phyloP scores from a whole-genome alignment of 805 yeast species.

The Cyberlindnera veronae region DNA sequence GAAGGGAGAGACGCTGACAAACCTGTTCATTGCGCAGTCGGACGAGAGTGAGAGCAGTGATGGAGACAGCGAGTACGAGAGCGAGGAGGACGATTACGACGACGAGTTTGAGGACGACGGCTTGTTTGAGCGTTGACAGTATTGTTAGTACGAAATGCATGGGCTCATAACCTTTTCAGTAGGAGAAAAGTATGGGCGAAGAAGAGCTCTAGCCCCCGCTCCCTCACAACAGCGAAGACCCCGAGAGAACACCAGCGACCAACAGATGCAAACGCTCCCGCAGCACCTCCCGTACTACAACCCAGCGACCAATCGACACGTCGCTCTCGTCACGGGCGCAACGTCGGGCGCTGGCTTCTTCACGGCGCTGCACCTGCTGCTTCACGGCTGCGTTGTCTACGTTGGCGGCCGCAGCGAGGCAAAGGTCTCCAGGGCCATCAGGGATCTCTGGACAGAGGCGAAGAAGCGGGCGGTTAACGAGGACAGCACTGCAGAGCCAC shows the following conservation, averaged over 20 bases:
- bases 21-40: constrained; percentile 28
- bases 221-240: too few species aligned
- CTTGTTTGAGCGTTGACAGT: constrained; percentile 46
- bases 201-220: too few species aligned
- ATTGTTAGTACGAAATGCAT: too few species aligned
- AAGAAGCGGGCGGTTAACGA: constrained; percentile 16
- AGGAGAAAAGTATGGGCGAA: too few species aligned
- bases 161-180: background rate
- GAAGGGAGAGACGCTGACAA: constrained; percentile 58
- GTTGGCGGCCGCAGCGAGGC: constrained; percentile 65
- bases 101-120: constrained; percentile 51
- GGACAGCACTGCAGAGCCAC: constrained; percentile 7
- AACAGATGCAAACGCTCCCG: constrained; percentile 32
- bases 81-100: constrained; percentile 26
- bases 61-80: constrained; percentile 29
- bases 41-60: constrained; percentile 26
- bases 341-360: constrained; percentile 79
- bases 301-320: constrained; percentile 51
- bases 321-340: constrained; percentile 79
- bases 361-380: constrained; percentile 68
- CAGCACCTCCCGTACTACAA: constrained; percentile 57
- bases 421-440: constrained; percentile 54
- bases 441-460: constrained; percentile 55
- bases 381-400: constrained; percentile 76
- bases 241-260: too few species aligned